Evolutionary conservation across 225 moss, liverwort and hornwort species (phyloP).

Genomic region (Physcomitrellopsis africana): DNA sequence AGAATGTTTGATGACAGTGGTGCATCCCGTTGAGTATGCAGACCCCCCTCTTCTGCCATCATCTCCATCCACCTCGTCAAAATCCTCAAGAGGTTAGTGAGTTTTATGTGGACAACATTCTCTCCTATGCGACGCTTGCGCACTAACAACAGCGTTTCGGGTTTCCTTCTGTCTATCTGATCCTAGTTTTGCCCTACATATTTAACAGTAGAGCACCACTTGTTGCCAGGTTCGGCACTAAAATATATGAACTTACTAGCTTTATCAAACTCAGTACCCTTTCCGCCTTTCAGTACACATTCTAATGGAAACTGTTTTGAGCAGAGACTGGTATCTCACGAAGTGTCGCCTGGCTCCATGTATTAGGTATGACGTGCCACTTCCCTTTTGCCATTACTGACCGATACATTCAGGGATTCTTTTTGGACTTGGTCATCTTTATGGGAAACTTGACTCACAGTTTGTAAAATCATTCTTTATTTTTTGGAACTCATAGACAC

Average conservation of each 20-base stretch:
- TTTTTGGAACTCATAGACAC: too few relatives aligned
- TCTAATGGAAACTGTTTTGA: conserved; percentile 12
- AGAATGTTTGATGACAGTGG: conserved; percentile 54
- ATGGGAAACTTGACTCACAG: too few relatives aligned
- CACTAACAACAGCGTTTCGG: background rate
- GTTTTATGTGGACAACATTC: background rate
- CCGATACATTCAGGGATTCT: too few relatives aligned
- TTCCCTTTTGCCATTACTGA: too few relatives aligned
- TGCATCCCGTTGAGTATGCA: conserved; percentile 29
- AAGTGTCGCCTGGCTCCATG: conserved; percentile 48
- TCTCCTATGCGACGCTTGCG: background rate
- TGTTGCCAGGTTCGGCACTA: too few relatives aligned
- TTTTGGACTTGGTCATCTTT: too few relatives aligned
- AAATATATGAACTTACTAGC: too few relatives aligned
- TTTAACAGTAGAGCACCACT: too few relatives aligned
- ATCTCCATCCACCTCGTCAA: conserved; percentile 45
- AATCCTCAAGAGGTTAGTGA: conserved; percentile 53
- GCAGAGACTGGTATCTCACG: conserved; percentile 47
- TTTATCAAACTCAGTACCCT: too few relatives aligned
- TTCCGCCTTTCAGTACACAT: background rate
- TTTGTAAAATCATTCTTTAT: too few relatives aligned
- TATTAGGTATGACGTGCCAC: conserved; percentile 37
- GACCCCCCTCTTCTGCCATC: conserved; percentile 33
- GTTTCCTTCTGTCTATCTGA: too few relatives aligned
- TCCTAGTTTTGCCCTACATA: too few relatives aligned